These are phyloP conservation scores for Eimeria necatrix DNA, from an alignment of 169 alveolate genomes.

Conservation along the genomic window DNA sequence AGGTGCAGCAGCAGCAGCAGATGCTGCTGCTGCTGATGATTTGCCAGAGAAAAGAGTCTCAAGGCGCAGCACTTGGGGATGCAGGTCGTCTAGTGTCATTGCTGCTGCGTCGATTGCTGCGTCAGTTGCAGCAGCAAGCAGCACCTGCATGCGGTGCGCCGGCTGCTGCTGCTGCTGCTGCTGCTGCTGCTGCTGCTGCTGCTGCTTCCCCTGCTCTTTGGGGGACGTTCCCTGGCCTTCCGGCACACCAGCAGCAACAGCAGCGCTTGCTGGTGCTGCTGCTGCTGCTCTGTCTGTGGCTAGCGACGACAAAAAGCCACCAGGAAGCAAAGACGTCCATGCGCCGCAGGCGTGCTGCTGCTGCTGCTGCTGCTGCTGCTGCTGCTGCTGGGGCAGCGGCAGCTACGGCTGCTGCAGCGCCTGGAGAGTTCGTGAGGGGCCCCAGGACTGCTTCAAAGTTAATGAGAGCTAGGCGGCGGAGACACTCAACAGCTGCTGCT, in stretches of 20 bases:
- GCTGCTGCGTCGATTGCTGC: constrained; percentile 65
- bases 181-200: not conserved
- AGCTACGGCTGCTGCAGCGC: not conserved
- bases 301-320: not conserved
- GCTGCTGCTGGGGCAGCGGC: constrained; percentile 34
- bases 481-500: not conserved
- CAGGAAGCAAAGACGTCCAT: constrained; percentile 27
- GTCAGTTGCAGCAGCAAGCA: constrained; percentile 57
- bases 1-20: constrained; percentile 28
- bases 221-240: too few relatives aligned
- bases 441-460: constrained; percentile 7
- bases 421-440: not conserved
- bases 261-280: not conserved
- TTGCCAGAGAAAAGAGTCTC: not conserved
- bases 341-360: constrained; percentile 37
- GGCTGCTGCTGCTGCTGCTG: not conserved
- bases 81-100: constrained; percentile 16
- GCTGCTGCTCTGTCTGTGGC: constrained; percentile 6
- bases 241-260: constrained; percentile 21
- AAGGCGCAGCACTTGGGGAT: constrained; percentile 32
- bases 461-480: not conserved
- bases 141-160: constrained; percentile 33
- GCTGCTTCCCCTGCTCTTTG: too few relatives aligned
- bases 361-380: constrained; percentile 41
- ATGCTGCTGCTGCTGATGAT: constrained; percentile 36